A percentile compares a stretch with the other conserved stretches of the same genome.
phyloP scores from a whole-genome alignment of 2,329 filamentous ascomycete genomes.

The Scedosporium apiospermum region DNA sequence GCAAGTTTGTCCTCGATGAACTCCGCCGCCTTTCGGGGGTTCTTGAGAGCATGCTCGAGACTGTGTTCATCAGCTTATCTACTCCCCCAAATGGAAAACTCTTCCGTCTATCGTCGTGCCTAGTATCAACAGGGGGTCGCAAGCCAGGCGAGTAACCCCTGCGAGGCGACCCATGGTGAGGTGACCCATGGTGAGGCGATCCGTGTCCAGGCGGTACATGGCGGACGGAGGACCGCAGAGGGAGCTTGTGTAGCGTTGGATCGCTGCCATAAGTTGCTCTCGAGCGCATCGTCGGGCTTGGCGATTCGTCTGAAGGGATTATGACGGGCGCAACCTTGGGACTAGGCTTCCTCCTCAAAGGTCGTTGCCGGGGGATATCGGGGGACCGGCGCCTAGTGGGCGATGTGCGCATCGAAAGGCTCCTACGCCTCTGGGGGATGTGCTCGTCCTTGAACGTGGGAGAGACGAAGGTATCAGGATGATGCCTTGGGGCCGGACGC shows the following conservation, averaged over 20 bases:
- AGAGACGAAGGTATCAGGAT: neutral
- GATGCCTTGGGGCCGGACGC: neutral
- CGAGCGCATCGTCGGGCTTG: neutral
- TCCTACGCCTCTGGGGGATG: constrained; percentile 28
- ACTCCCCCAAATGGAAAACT: constrained; percentile 4
- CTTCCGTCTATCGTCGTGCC: constrained; percentile 3
- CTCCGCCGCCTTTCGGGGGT: constrained; percentile 19
- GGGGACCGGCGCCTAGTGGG: constrained; percentile 18
- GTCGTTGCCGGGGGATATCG: constrained; percentile 14
- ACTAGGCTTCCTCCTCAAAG: constrained; percentile 29
- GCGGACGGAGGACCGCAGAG: neutral
- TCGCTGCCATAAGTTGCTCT: neutral
- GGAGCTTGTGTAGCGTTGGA: neutral
- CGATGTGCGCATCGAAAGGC: constrained; percentile 40
- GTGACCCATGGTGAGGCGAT: constrained; percentile 2
- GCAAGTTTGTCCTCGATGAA: constrained; percentile 5
- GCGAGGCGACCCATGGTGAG: neutral
- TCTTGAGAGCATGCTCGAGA: constrained; percentile 32
- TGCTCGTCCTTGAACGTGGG: neutral
- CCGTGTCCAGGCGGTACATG: neutral
- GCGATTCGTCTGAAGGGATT: neutral
- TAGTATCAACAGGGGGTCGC: neutral
- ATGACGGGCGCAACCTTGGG: constrained; percentile 15
- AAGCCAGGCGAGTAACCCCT: constrained; percentile 4
- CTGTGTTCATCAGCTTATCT: constrained; percentile 34